Percentiles rank a stretch among this genome's conserved stretches.
Conservation (phyloP, 1,284 basidiomycete species). For the Leccinum proximum region DNA sequence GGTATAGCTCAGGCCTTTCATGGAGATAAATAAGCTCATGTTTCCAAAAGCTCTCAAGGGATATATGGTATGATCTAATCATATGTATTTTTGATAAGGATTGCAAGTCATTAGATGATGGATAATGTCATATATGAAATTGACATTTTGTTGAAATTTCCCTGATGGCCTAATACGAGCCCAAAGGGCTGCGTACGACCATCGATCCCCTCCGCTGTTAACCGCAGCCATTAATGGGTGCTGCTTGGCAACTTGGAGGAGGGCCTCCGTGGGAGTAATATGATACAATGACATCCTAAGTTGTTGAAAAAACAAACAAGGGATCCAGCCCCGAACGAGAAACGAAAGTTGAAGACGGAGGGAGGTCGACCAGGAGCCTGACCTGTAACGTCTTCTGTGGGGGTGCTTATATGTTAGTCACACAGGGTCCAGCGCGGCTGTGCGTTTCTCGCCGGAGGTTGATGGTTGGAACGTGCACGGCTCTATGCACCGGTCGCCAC, state of each 20-base stretch:
- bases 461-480: slow-evolving; percentile 7
- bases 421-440: neutral
- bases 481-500: neutral
- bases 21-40: too few species aligned
- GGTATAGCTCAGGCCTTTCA: too few species aligned
- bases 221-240: slow-evolving; percentile 24
- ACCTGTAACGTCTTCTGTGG: neutral
- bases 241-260: slow-evolving; percentile 26
- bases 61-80: too few species aligned
- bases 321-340: slow-evolving; percentile 19
- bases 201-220: slow-evolving; percentile 14
- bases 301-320: slow-evolving; percentile 3
- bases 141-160: too few species aligned
- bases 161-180: slow-evolving; percentile 14
- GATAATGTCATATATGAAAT: too few species aligned
- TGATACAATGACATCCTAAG: slow-evolving; percentile 13
- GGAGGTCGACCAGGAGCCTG: slow-evolving; percentile 25
- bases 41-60: too few species aligned
- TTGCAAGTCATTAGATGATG: too few species aligned
- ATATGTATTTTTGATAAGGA: too few species aligned
- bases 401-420: slow-evolving; percentile 11
- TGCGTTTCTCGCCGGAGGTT: neutral
- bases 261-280: slow-evolving; percentile 26
- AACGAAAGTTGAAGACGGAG: slow-evolving; percentile 5
- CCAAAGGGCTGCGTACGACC: slow-evolving; percentile 29